These are phyloP conservation scores for Blastocladiella britannica DNA, from an alignment of 192 early-diverging fungal species.

Conservation along the genomic window DNA sequence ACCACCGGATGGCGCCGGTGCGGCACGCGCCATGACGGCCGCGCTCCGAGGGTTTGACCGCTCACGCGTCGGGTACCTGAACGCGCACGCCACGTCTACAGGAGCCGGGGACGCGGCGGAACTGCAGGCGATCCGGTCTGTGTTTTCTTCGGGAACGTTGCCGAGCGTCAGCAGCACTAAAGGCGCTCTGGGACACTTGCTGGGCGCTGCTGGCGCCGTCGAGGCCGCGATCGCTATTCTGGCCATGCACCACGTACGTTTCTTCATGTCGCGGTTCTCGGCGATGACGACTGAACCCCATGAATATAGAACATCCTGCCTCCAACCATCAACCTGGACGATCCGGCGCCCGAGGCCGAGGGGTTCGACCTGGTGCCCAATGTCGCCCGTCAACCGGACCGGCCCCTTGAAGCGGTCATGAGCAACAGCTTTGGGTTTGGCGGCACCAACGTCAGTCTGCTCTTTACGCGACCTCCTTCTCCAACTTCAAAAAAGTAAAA, in stretches of 20 bases:
- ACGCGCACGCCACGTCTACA: conserved; percentile 88
- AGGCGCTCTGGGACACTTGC: conserved; percentile 72
- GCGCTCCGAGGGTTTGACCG: conserved; percentile 42
- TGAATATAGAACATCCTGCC: conserved; percentile 40
- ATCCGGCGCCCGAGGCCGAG: conserved; percentile 13
- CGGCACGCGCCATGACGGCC: conserved; percentile 63
- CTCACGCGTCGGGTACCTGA: conserved; percentile 60
- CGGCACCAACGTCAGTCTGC: conserved; percentile 49
- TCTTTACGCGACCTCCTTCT: conserved; percentile 19
- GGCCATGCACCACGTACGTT: conserved; percentile 38
- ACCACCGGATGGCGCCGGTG: conserved; percentile 61
- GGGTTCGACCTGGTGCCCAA: conserved; percentile 57
- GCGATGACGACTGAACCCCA: neutral
- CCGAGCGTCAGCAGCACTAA: conserved; percentile 90
- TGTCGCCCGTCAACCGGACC: conserved; percentile 31
- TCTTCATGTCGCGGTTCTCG: neutral
- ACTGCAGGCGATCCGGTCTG: conserved; percentile 55
- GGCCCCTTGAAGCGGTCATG: conserved; percentile 48
- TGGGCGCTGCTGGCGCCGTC: conserved; percentile 87
- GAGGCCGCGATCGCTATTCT: conserved; percentile 79
- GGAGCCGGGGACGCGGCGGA: conserved; percentile 58
- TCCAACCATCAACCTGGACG: conserved; percentile 62
- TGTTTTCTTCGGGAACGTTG: conserved; percentile 79
- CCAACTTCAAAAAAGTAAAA: neutral
- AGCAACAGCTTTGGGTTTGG: conserved; percentile 90